Evolutionary conservation across 202 grass and related monocot genomes (phyloP), one percentile per base, ranked within the genome.

Genomic region (Panicum virgatum): DNA sequence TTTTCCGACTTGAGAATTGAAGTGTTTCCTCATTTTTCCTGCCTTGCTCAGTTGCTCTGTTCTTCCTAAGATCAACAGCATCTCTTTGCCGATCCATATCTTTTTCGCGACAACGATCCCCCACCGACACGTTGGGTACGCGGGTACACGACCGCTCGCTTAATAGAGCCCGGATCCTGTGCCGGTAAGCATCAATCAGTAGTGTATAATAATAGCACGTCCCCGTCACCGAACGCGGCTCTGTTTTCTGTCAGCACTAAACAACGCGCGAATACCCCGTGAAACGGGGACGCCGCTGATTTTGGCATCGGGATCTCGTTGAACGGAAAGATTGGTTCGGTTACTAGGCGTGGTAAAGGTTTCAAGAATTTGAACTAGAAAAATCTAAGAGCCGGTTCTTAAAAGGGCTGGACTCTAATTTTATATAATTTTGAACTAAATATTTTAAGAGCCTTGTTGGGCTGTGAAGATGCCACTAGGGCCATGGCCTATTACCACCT

Each of bases 131-230:
- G 77, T 36, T 54, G 46, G 77, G 62, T 40, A 40, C 38, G 11
- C 52, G 46, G 77, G 76, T 40, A 40, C 46, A 8, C 52, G 13
- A 22, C 26, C 12, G 47, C 38, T 37, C 22, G 22, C 51, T 78
- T 82, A 78, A 72, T 67, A 18, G 32, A 39, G 29, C 64, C 39
- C 54, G 19, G 66, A 81, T 59, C 78, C 20, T 54, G 32, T 32
- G 40, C 72, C 39, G 48, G 82, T 81, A 70, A 77, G 71, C 87
- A 47, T 52, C 71, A 65, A 63, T 51, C 43, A 5, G 2, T 30
- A 52, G 29, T 15, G 36, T 23, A 52, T 15, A 72, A 58, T 30
- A 27, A 42, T 14, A 6, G 43, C 68, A 37, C 59, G 63, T 66
- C 67, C 19, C 18, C 20, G 29, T 67, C 75, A 48, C 29, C 66